Conservation (phyloP, 176 grass and related monocot species). For the Oryza brachyantha region DNA sequence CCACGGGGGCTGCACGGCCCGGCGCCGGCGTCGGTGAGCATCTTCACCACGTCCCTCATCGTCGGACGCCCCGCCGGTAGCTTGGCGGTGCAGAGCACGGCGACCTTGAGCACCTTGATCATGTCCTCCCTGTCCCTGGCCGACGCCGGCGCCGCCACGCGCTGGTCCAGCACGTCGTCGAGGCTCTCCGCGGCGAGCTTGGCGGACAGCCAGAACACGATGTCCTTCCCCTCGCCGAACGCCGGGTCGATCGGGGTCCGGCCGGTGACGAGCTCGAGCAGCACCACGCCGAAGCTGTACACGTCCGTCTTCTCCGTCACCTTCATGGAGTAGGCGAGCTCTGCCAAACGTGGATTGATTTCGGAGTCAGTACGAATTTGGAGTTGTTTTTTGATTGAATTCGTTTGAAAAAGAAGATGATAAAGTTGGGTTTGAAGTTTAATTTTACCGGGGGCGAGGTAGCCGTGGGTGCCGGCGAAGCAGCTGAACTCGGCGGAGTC, state of each 20-base stretch:
- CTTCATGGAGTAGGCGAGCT: conserved; percentile 69
- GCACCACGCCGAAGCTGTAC: conserved; percentile 86
- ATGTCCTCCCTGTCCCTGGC: conserved; percentile 51
- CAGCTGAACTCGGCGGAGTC: conserved; percentile 47
- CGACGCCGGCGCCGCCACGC: conserved; percentile 16
- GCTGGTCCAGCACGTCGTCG: conserved; percentile 49
- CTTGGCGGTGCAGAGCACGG: conserved; percentile 61
- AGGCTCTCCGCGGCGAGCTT: conserved; percentile 42
- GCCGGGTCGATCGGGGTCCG: conserved; percentile 60
- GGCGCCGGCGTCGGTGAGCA: conserved; percentile 50
- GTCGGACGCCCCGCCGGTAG: conserved; percentile 54
- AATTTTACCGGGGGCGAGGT: conserved; percentile 91
- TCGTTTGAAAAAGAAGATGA: background rate
- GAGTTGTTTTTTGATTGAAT: background rate
- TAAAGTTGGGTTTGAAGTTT: too few relatives aligned
- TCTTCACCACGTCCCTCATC: conserved; percentile 91
- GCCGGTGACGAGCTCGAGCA: conserved; percentile 77
- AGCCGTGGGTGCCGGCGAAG: conserved; percentile 90
- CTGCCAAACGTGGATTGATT: conserved; percentile 30
- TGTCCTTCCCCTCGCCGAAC: conserved; percentile 81
- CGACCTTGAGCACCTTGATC: conserved; percentile 68
- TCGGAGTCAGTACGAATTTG: background rate
- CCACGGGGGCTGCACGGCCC: conserved; percentile 35
- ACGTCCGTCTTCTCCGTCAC: conserved; percentile 89
- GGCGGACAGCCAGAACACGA: conserved; percentile 72